phyloP scores from a whole-genome alignment of 108 stramenopile genomes.

The Cylindrotheca closterium region DNA sequence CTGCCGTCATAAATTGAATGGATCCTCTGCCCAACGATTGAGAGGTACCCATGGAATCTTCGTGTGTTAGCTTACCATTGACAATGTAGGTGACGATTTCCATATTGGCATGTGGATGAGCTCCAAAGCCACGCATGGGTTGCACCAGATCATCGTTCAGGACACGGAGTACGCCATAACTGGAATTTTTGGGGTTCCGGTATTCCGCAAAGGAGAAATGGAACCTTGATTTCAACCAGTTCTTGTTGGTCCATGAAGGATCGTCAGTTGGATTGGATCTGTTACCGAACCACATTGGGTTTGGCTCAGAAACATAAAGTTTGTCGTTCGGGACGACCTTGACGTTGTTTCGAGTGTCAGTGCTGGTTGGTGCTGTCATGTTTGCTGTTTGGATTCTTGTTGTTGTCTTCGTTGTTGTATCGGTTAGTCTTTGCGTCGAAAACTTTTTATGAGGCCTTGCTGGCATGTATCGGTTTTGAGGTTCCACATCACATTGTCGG shows the following conservation, averaged over 20 bases:
- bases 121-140: conserved; percentile 72
- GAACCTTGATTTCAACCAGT: conserved; percentile 86
- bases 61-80: conserved; percentile 62
- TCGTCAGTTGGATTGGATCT: conserved; percentile 39
- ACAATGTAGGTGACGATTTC: conserved; percentile 84
- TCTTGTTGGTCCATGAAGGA: conserved; percentile 56
- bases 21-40: conserved; percentile 71
- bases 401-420: too few species aligned
- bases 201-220: conserved; percentile 90
- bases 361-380: too few species aligned
- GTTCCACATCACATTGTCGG: too few species aligned
- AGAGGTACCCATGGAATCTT: conserved; percentile 76
- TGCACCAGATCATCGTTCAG: conserved; percentile 88
- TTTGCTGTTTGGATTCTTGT: too few species aligned
- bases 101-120: conserved; percentile 73
- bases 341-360: too few species aligned
- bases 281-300: conserved; percentile 74
- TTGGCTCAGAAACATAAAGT: conserved; percentile 65
- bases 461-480: too few species aligned
- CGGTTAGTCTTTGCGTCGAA: too few species aligned
- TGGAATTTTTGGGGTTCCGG: conserved; percentile 41
- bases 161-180: conserved; percentile 77
- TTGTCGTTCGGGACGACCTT: conserved; percentile 34
- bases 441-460: too few species aligned
- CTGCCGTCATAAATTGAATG: conserved; percentile 85